Base-by-base conservation (phyloP, 257 asterid species). In the Penstemon barbatus region DNA sequence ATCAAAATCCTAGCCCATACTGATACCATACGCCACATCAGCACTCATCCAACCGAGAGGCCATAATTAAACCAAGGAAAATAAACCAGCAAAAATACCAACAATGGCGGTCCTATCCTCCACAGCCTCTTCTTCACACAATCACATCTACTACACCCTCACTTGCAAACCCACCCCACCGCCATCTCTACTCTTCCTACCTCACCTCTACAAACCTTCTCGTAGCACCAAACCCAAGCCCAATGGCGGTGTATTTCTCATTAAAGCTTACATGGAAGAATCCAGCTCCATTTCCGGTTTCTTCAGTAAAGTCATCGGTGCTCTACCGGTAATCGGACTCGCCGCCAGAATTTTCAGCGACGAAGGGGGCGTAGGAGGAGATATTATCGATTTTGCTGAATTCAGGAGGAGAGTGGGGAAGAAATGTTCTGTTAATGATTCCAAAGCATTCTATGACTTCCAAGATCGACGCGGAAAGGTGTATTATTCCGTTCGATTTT, bases 331-430 rank as follows among this genome's bases (percentile, higher is more conserved):
- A 39, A 49, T 91, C 9, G 99, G 99, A 6, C 96, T 94, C 41
- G 37, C 89, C 15, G 95, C 93, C 57, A 81, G 97, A 78, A 91
- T 89, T 64, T 2, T 84, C 68, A 91, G 82, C 66, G 97, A 82
- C 51, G 99, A 94, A 73, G 97, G 97, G 11, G 97, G 99, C 49
- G 86, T 94, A 15, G 96, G 97, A 6, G 82, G 86, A 1, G 99
- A 94, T 51, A 72, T 84, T 7, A 75, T 89, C 61, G 99, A 94
- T 74, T 89, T 94, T 45, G 97, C 99, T 0, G 99, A 94, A 83
- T 91, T 91, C 63, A 79, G 97, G 60, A 78, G 97, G 55, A 79
- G 95, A 49, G 92, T 93, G 5, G 97, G 99, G 49, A 94, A 94
- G 49, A 94, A 89, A 13, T 91, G 96, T 38, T 94, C 99, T 18